phyloP scores from a whole-genome alignment of 1,139 yeast species.

The Debaryomycetaceae sp. region DNA sequence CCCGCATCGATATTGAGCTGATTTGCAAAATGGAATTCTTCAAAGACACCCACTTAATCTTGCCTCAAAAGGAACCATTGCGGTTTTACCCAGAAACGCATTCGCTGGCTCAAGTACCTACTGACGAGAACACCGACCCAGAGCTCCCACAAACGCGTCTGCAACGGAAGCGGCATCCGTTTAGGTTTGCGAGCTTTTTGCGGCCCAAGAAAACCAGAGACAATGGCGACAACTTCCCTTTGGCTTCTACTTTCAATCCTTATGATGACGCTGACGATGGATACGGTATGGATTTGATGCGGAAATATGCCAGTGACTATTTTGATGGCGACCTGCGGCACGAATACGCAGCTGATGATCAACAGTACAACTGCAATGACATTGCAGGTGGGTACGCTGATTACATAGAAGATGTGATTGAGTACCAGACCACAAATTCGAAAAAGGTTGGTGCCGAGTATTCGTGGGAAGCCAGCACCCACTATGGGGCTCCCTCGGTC shows the following conservation, averaged over 20 bases:
- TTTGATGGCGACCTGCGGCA: not conserved
- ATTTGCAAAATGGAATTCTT: slow-evolving; percentile 53
- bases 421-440: not conserved
- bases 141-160: too few relatives aligned
- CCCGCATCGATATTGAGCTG: slow-evolving; percentile 44
- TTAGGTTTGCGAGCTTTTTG: too few relatives aligned
- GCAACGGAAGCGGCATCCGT: too few relatives aligned
- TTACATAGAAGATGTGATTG: slow-evolving; percentile 1
- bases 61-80: slow-evolving; percentile 13
- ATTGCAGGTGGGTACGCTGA: not conserved
- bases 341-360: slow-evolving; percentile 1
- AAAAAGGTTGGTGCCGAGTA: slow-evolving; percentile 1
- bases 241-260: slow-evolving; percentile 7
- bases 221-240: too few relatives aligned
- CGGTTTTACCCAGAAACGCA: slow-evolving; percentile 4
- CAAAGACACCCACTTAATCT: slow-evolving; percentile 26
- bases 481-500: slow-evolving; percentile 1
- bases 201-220: too few relatives aligned
- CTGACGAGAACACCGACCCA: slow-evolving; percentile 7
- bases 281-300: slow-evolving; percentile 22
- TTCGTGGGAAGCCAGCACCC: slow-evolving; percentile 5
- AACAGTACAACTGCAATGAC: not conserved
- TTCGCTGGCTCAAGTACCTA: not conserved
- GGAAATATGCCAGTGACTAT: slow-evolving; percentile 1
- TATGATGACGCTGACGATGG: slow-evolving; percentile 25